These are phyloP conservation scores for Paraurostyla sp. DNA, from an alignment of 73 alveolate genomes.

Conservation along the genomic window DNA sequence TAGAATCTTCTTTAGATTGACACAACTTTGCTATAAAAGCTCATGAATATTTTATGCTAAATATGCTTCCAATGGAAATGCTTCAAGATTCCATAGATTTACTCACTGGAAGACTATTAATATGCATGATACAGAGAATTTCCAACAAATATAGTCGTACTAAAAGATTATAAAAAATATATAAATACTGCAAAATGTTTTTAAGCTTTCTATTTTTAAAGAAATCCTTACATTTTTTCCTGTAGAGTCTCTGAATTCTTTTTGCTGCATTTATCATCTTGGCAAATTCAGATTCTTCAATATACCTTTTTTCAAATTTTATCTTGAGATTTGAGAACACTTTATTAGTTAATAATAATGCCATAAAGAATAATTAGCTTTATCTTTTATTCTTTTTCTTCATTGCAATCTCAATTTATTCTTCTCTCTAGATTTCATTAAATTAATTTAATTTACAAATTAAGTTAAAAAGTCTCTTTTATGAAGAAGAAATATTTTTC, in stretches of 20 bases:
- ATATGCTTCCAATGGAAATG: background rate
- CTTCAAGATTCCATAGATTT: no score
- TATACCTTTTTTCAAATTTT: constrained; percentile 1
- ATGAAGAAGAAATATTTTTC: background rate
- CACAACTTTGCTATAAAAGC: background rate
- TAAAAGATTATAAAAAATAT: background rate
- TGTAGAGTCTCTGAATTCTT: background rate
- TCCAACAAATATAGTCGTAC: no score
- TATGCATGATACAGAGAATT: no score
- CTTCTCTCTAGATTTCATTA: background rate
- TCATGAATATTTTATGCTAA: background rate
- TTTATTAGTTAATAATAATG: background rate
- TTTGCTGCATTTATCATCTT: background rate
- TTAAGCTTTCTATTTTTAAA: background rate
- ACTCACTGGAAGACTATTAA: no score
- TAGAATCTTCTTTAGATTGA: background rate
- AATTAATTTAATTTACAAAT: background rate
- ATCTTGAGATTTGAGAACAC: background rate
- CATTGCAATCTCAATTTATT: background rate
- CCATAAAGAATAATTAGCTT: background rate
- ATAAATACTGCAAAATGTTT: background rate
- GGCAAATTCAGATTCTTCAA: background rate
- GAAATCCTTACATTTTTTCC: background rate
- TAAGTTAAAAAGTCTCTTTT: background rate
- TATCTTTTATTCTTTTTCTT: background rate